Percentiles rank a stretch among this genome's conserved stretches.
Conservation (phyloP, 495 filamentous ascomycete genomes). For the Penicillium simplicissimum region DNA sequence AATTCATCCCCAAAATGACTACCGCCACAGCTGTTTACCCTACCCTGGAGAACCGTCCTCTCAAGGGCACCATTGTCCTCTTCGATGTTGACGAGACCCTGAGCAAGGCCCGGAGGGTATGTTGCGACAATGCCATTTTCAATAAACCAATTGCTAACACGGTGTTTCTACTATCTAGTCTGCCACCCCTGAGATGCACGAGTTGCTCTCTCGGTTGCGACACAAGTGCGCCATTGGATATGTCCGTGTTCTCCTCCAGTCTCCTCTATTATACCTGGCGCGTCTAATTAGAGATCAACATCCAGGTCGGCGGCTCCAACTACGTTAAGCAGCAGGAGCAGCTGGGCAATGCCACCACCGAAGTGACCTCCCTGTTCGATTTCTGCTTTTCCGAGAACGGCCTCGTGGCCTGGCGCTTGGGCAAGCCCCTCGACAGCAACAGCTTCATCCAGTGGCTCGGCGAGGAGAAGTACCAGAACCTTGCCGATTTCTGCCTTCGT, state of each 20-base stretch:
- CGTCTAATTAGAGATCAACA: conserved; percentile 13
- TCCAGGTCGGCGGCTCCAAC: conserved; percentile 74
- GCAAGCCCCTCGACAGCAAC: conserved; percentile 66
- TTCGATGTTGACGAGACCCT: conserved; percentile 95
- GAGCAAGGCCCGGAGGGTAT: conserved; percentile 71
- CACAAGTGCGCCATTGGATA: conserved; percentile 90
- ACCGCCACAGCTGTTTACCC: conserved; percentile 62
- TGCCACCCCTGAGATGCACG: conserved; percentile 77
- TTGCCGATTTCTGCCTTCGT: conserved; percentile 82
- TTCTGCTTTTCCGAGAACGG: conserved; percentile 97
- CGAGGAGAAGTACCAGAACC: conserved; percentile 85
- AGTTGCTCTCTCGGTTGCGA: conserved; percentile 73
- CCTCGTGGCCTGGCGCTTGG: conserved; percentile 83
- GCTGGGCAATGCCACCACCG: conserved; percentile 62
- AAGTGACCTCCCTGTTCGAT: conserved; percentile 84
- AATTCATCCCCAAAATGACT: conserved; percentile 32
- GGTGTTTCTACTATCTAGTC: conserved; percentile 36
- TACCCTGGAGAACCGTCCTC: conserved; percentile 73
- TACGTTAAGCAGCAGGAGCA: conserved; percentile 94
- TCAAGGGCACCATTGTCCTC: conserved; percentile 86
- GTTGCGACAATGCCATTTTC: conserved; percentile 21
- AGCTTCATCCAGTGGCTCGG: conserved; percentile 90
- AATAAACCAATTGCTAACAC: conserved; percentile 15
- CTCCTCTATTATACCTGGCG: background rate
- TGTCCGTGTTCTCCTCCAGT: conserved; percentile 43